phyloP scores from a whole-genome alignment of 306 rosid genomes.

The Pyrus pyrifolia region DNA sequence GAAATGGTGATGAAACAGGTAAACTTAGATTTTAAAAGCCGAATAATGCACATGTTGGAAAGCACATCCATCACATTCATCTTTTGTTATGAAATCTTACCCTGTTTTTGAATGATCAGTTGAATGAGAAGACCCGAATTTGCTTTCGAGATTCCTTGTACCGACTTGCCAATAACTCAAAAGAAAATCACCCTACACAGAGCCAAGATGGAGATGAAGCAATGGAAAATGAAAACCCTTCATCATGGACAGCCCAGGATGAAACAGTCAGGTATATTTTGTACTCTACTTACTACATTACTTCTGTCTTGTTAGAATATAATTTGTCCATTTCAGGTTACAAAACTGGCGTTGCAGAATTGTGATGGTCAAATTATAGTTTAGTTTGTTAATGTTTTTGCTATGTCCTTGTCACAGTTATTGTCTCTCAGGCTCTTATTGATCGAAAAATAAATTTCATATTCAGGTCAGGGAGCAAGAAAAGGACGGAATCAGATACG shows the following conservation, averaged over 20 bases:
- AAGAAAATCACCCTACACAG: slow-evolving; percentile 17
- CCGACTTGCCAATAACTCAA: slow-evolving; percentile 65
- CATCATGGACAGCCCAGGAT: slow-evolving; percentile 17
- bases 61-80: neutral
- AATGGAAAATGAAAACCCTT: slow-evolving; percentile 11
- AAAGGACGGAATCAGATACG: slow-evolving; percentile 53
- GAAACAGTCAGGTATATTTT: slow-evolving; percentile 40
- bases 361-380: neutral
- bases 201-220: slow-evolving; percentile 21
- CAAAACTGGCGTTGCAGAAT: neutral
- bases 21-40: neutral
- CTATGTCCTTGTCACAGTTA: neutral
- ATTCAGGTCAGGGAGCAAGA: slow-evolving; percentile 33
- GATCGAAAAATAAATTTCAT: slow-evolving; percentile 12
- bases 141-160: slow-evolving; percentile 68
- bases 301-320: neutral
- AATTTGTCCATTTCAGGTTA: neutral
- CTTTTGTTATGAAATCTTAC: slow-evolving; percentile 16
- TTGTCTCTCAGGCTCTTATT: slow-evolving; percentile 4
- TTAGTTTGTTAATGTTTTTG: neutral
- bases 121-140: slow-evolving; percentile 51
- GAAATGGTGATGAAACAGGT: slow-evolving; percentile 59
- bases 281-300: neutral
- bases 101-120: slow-evolving; percentile 25
- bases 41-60: neutral